Base-by-base conservation (phyloP, 306 rosid species). In the Hippophae rhamnoides region DNA sequence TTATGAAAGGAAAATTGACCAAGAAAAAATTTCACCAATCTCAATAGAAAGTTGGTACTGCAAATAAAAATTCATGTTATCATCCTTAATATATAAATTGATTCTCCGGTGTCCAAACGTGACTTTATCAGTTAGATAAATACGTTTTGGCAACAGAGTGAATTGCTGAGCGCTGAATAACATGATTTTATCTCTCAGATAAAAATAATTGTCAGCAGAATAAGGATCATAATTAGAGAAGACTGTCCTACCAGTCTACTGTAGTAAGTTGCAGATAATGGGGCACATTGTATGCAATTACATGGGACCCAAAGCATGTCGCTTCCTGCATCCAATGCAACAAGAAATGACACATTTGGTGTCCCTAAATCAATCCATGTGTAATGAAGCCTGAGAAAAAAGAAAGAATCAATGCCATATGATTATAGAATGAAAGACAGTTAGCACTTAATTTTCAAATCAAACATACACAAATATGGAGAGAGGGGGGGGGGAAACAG, bases 231-330 rank as follows among this genome's bases (percentile, higher is more conserved):
- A 42, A 66, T 41, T 56, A 46, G 41, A 18, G 48, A 11, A 31
- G 44, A 70, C n/a, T 40, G n/a, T 12, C 78, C 43, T 81, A 86
- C 94, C 85, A 82, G 68, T 61, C 52, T 68, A 43, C 79, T 63
- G 60, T 82, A 82, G 71, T 71, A 69, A 67, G 76, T 72, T 0
- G 86, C 77, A 67, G 94, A 76, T 61, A 82, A 65, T 8, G 94
- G 87, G 61, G 89, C 89, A 64, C 94, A 82, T 72, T 78, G 87
- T 48, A 80, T 62, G 67, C 95, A 86, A 74, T 86, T 79, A 71
- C 95, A 86, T 18, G 95, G 95, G 79, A 86, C 77, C 95, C 95
- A 86, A 27, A 86, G 80, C 8, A 81, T 74, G 74, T 86, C 87
- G 49, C 95, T 83, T 45, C 95, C 95, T 2, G 85, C 77, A 73